Conservation (phyloP, 805 yeast species). For the Kurtzmaniella fragi region DNA sequence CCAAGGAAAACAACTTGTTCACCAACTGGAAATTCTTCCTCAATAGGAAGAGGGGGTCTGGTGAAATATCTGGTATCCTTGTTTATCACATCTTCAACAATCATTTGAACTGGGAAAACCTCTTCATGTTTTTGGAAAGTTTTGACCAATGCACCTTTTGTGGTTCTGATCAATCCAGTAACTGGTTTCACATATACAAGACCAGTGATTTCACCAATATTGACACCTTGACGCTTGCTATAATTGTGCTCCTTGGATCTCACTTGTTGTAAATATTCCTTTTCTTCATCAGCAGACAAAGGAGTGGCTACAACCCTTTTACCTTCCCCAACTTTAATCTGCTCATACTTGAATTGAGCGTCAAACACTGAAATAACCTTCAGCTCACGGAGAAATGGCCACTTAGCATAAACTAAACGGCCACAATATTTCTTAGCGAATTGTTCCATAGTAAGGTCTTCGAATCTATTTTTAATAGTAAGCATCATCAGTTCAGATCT, state of each 20-base stretch:
- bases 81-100: slow-evolving; percentile 69
- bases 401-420: slow-evolving; percentile 64
- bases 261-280: slow-evolving; percentile 40
- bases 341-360: slow-evolving; percentile 45
- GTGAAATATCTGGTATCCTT: slow-evolving; percentile 72
- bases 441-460: slow-evolving; percentile 54
- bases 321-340: slow-evolving; percentile 20
- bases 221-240: slow-evolving; percentile 56
- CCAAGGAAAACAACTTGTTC: slow-evolving; percentile 77
- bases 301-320: slow-evolving; percentile 29
- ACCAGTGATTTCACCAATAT: slow-evolving; percentile 47
- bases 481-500: slow-evolving; percentile 78
- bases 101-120: slow-evolving; percentile 69
- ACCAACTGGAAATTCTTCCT: slow-evolving; percentile 74
- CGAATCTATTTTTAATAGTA: slow-evolving; percentile 50
- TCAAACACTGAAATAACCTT: slow-evolving; percentile 61
- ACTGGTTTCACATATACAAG: slow-evolving; percentile 70
- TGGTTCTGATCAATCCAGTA: slow-evolving; percentile 67
- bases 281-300: slow-evolving; percentile 45
- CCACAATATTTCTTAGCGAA: slow-evolving; percentile 60
- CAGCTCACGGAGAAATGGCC: slow-evolving; percentile 90
- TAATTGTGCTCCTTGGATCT: slow-evolving; percentile 38
- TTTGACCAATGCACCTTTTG: slow-evolving; percentile 72
- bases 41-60: slow-evolving; percentile 70
- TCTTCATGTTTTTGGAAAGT: slow-evolving; percentile 53